Evolutionary conservation across 306 rosid species (phyloP).

Genomic region (Ormosia semicastrata): DNA sequence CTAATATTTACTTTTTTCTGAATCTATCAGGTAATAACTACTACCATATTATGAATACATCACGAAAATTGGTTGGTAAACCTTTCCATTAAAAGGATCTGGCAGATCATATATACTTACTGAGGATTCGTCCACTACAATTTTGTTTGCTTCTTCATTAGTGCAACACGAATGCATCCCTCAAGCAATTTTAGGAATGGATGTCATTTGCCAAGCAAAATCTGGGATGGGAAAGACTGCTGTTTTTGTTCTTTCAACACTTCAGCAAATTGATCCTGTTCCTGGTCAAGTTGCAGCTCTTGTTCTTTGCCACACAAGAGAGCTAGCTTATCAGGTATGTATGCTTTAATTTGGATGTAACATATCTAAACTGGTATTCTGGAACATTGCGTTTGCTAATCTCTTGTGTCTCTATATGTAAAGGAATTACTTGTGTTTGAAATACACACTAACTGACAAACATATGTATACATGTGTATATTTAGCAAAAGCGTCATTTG

Average conservation of each 20-base stretch:
- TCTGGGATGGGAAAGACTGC: constrained; percentile 84
- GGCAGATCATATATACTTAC: constrained; percentile 70
- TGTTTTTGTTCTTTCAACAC: constrained; percentile 67
- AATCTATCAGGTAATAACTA: constrained; percentile 65
- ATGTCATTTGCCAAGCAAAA: constrained; percentile 76
- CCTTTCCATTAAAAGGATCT: constrained; percentile 69
- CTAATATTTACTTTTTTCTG: not conserved
- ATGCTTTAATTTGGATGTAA: not conserved
- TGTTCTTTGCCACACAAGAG: constrained; percentile 76
- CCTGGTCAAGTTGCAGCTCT: constrained; percentile 76
- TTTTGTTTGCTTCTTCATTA: constrained; percentile 66
- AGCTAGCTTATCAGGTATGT: constrained; percentile 69
- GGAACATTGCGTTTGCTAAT: not conserved
- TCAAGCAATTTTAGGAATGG: constrained; percentile 80
- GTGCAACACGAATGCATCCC: constrained; percentile 85
- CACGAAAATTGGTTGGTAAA: constrained; percentile 68
- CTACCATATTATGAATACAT: constrained; percentile 58
- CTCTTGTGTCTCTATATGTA: not conserved
- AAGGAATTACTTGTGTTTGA: not conserved
- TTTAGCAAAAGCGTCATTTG: constrained; percentile 1
- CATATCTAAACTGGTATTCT: not conserved
- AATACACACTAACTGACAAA: not conserved
- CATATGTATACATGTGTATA: not conserved
- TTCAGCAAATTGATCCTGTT: constrained; percentile 76
- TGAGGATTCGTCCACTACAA: constrained; percentile 69